A percentile compares a stretch with the other conserved stretches of the same genome.
Conservation (phyloP, 495 filamentous ascomycete species). For the Podospora anserina region DNA sequence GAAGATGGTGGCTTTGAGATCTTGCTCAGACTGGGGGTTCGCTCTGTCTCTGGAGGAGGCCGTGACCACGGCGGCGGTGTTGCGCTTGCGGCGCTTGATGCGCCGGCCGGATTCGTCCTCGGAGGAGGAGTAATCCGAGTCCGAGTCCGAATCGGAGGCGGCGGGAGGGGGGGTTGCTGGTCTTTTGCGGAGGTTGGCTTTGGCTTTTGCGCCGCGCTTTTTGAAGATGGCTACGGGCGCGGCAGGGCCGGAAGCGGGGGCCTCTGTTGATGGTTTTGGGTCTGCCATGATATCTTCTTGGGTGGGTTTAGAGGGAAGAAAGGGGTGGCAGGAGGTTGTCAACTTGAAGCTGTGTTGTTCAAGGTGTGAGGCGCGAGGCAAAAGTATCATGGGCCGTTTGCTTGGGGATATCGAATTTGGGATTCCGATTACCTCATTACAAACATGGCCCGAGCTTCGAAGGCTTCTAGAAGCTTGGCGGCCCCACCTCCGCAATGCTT, state of each 20-base stretch:
- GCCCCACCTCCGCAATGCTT: not conserved
- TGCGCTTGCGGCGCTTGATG: slow-evolving; percentile 76
- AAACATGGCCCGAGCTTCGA: slow-evolving; percentile 10
- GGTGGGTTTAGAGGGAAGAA: too few species aligned
- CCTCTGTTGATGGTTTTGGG: not conserved
- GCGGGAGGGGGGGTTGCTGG: slow-evolving; percentile 74
- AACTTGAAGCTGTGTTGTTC: not conserved
- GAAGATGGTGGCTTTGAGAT: slow-evolving; percentile 49
- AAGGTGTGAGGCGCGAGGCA: not conserved
- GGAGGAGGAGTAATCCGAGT: slow-evolving; percentile 62
- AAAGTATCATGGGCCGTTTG: too few species aligned
- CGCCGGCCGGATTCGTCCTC: slow-evolving; percentile 69
- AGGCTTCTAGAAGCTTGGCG: not conserved
- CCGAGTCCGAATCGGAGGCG: slow-evolving; percentile 42
- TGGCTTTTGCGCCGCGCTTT: slow-evolving; percentile 73
- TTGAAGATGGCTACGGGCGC: slow-evolving; percentile 72
- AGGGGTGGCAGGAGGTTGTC: not conserved
- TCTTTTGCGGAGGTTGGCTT: slow-evolving; percentile 78
- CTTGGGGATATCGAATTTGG: too few species aligned
- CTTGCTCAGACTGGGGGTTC: slow-evolving; percentile 40
- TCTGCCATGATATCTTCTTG: not conserved
- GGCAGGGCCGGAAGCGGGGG: slow-evolving; percentile 29
- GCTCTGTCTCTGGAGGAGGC: slow-evolving; percentile 50
- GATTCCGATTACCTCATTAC: not conserved
- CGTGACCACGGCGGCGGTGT: slow-evolving; percentile 55